Conservation (phyloP, 2,329 filamentous ascomycete genomes). For the Esteya vermicola region DNA sequence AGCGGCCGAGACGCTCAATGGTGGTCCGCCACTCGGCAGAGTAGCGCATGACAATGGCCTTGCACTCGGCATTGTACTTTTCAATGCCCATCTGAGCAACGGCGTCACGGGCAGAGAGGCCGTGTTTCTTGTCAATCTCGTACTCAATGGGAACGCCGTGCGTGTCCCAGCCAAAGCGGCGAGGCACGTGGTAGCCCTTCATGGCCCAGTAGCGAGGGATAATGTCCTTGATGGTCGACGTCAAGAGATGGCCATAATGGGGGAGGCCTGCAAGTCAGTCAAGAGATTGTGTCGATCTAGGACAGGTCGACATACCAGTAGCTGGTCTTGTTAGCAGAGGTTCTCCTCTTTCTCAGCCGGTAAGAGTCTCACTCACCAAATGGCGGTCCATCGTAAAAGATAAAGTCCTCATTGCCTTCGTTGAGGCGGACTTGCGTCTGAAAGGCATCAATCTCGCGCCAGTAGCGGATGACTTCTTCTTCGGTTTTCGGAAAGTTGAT, state of each 20-base stretch:
- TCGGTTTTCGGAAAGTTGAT: constrained; percentile 91
- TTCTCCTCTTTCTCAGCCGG: neutral
- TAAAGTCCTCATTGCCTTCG: constrained; percentile 68
- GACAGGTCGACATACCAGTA: neutral
- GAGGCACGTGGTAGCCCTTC: constrained; percentile 69
- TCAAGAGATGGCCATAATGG: constrained; percentile 61
- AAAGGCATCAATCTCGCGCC: constrained; percentile 89
- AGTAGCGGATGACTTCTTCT: constrained; percentile 68
- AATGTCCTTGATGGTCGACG: constrained; percentile 94
- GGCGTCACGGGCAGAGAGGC: constrained; percentile 70
- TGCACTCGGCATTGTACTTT: constrained; percentile 85
- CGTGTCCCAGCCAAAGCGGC: constrained; percentile 88
- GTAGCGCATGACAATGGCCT: constrained; percentile 86
- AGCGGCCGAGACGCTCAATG: constrained; percentile 77
- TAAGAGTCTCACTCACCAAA: constrained; percentile 33
- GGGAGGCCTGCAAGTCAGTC: constrained; percentile 15
- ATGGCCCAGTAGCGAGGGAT: constrained; percentile 85
- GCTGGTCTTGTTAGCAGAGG: neutral
- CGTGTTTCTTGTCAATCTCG: constrained; percentile 93
- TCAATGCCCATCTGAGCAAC: constrained; percentile 77
- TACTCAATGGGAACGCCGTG: constrained; percentile 92
- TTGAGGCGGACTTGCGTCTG: constrained; percentile 63
- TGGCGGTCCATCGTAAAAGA: constrained; percentile 84
- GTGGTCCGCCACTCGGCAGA: constrained; percentile 76
- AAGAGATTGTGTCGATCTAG: neutral